Conservation (phyloP, 2,329 filamentous ascomycete genomes). For the Aspergillus sp. region DNA sequence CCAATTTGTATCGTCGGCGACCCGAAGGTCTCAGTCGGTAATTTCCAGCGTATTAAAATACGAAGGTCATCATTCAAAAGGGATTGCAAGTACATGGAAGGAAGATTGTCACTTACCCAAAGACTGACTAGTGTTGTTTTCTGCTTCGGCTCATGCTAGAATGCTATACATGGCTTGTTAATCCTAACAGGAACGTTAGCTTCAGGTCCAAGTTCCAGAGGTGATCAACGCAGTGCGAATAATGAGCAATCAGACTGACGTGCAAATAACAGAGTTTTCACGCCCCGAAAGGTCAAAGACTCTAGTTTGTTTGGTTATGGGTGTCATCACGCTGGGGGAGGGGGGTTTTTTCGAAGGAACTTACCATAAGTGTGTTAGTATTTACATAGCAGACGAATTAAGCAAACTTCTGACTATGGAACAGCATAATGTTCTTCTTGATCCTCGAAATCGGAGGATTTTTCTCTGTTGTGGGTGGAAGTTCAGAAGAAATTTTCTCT, state of each 20-base stretch:
- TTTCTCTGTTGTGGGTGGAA: slow-evolving; percentile 11
- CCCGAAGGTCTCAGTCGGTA: slow-evolving; percentile 75
- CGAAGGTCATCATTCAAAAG: slow-evolving; percentile 52
- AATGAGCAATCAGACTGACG: slow-evolving; percentile 73
- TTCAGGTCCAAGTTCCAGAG: slow-evolving; percentile 8
- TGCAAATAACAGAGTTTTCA: slow-evolving; percentile 75
- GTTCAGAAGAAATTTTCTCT: slow-evolving; percentile 12
- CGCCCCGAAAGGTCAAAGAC: slow-evolving; percentile 80
- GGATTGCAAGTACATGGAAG: slow-evolving; percentile 32
- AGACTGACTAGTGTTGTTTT: neutral
- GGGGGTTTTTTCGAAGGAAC: slow-evolving; percentile 9
- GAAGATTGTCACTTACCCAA: slow-evolving; percentile 19
- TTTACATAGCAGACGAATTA: neutral
- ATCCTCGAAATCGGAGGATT: no score
- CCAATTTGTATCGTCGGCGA: slow-evolving; percentile 75
- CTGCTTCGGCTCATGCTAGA: neutral
- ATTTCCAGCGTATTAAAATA: slow-evolving; percentile 76
- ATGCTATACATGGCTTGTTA: slow-evolving; percentile 2
- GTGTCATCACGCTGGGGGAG: slow-evolving; percentile 62
- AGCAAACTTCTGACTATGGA: neutral
- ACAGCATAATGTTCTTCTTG: neutral
- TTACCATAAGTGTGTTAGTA: slow-evolving; percentile 20
- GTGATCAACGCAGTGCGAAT: slow-evolving; percentile 7
- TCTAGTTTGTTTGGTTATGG: slow-evolving; percentile 79
- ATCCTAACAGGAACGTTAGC: slow-evolving; percentile 16